A percentile compares a stretch with the other conserved stretches of the same genome.
phyloP scores from a whole-genome alignment of 345 rosid genomes.

The Salix brachista region DNA sequence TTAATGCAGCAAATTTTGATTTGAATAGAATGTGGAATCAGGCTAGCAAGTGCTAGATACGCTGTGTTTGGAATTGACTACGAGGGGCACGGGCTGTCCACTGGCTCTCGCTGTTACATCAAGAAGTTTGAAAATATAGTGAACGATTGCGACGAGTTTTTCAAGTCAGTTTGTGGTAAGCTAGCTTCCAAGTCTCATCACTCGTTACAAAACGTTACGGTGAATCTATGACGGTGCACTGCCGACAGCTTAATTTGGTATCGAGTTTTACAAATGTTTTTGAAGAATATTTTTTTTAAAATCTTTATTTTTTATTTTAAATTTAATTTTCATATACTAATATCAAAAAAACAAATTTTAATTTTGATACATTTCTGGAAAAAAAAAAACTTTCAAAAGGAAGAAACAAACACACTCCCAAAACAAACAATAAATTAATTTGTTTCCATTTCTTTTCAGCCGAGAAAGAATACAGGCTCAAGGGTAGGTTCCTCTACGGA shows the following conservation, averaged over 20 bases:
- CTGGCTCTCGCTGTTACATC: slow-evolving; percentile 87
- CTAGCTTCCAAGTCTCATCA: neutral
- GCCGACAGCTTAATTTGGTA: neutral
- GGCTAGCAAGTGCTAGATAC: slow-evolving; percentile 67
- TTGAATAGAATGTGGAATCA: slow-evolving; percentile 66
- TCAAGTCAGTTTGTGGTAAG: slow-evolving; percentile 65
- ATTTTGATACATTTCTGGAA: too few relatives aligned
- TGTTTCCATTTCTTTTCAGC: slow-evolving; percentile 28
- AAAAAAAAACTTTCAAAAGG: too few relatives aligned
- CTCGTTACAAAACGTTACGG: neutral
- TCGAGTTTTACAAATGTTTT: too few relatives aligned
- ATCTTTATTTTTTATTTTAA: too few relatives aligned
- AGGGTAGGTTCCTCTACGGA: slow-evolving; percentile 85
- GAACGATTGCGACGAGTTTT: slow-evolving; percentile 67
- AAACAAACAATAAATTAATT: neutral
- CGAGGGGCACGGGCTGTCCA: slow-evolving; percentile 86
- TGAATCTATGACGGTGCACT: neutral
- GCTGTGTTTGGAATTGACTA: slow-evolving; percentile 91
- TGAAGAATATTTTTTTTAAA: too few relatives aligned
- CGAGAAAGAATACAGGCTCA: slow-evolving; percentile 63
- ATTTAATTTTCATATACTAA: too few relatives aligned
- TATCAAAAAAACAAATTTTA: too few relatives aligned
- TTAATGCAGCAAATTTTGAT: neutral
- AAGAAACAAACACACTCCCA: too few relatives aligned
- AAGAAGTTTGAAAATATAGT: slow-evolving; percentile 69